Base-by-base conservation (phyloP, 192 early-diverging fungal species). In the Entomortierella parvispora region DNA sequence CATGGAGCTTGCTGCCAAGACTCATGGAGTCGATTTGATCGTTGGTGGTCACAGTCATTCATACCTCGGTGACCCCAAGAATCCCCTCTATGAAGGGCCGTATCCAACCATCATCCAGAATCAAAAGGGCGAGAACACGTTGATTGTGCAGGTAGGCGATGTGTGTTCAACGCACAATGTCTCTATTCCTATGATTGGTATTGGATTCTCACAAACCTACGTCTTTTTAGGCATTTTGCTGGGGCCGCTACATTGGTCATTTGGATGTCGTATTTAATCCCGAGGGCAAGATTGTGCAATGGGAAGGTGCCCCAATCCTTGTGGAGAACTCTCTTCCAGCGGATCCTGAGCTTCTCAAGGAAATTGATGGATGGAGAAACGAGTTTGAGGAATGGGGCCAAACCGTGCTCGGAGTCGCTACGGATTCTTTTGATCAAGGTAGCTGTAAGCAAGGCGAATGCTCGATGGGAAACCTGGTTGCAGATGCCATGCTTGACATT, bases 1-100 rank as follows among this genome's bases (percentile, higher is more conserved):
- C 62, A 84, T 88, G 80, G 83, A 83, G 31, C 68, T 91, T 34
- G 91, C 89, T 4, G 69, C 65, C 44, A 80, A 79, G 17, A 86
- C 84, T n/a, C 69, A 78, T 50, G 89, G 92, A 20, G 43, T 92
- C 8, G 80, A 80, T 34, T 50, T 90, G 34, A 90, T 91, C 74
- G 84, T 92, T 46, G 93, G 93, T 47, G 92, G 92, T 20, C 92
- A 95, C 71, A 89, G 90, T 20, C 93, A 95, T 75, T 83, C 90
- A 25, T 86, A 90, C 56, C 69, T 93, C 8, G 81, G 81, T 40
- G 82, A 90, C 57, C 65, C 84, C 0, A 67, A 67, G 11, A 83
- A 82, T n/a, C 71, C 78, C n/a, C 58, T 69, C 23, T 83, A 81
- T 18, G 79, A 74, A 22, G 93, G 92, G 2, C 79, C 87, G 2